Base-by-base conservation (phyloP, 768 basidiomycete genomes). In the Candolleomyces eurysporus region DNA sequence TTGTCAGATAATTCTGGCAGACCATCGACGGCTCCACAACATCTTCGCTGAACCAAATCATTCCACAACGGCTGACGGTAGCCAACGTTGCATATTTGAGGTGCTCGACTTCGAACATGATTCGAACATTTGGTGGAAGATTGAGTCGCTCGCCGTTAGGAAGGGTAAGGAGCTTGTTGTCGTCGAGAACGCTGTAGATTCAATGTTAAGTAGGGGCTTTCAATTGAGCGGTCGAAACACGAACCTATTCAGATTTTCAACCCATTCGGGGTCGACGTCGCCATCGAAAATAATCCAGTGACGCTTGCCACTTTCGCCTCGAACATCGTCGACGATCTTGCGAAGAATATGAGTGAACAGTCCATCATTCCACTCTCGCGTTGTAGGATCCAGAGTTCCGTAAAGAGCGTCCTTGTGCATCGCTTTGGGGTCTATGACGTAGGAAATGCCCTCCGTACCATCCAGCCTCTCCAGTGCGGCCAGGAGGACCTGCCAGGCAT, bases 211-310 rank as follows among this genome's bases (percentile, higher is more conserved):
- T 21, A 48, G 36, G 65, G 60, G 17, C 30, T 40, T 22, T 42
- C 59, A 40, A 48, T 7, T 61, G 36, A 53, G 57, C 42, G 16
- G 11, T 58, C 10, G 60, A 59, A n/a, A 1, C 32, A 76, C 82
- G 57, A 39, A 92, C 97, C 96, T 98, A 77, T 99, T 99, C 75
- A 99, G 75, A 75, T 99, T 99, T 76, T 99, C 97, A 2, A 99
- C 97, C 97, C 97, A 98, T 76, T 99, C 97, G 0, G 96, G 97
- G 80, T 99, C 97, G 48, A 99, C 97, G 67, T 99, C 97, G 61
- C 97, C 97, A 69, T 99, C 97, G 64, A 99, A 99, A 62, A 99
- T 91, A 67, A 99, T 99, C 97, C 96, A 99, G 70, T 98, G 97
- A 36, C 97, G 80, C 78, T 96, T 98, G 17, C 86, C 83, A 72